phyloP scores from a whole-genome alignment of 495 filamentous ascomycete species.

The Thermochaetoides thermophila region DNA sequence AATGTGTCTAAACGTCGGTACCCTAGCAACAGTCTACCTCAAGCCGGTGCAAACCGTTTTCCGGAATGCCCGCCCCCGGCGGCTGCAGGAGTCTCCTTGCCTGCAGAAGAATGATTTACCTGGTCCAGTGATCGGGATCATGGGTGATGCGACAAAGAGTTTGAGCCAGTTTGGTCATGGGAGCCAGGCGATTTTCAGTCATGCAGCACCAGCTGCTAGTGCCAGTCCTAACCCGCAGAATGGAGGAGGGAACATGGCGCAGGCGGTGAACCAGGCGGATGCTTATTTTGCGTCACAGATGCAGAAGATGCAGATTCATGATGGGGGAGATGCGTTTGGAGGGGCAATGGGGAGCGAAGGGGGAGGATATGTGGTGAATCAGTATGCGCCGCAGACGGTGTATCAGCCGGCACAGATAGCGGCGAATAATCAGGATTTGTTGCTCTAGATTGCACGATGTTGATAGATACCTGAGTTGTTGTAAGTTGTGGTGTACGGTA shows the following conservation, averaged over 20 bases:
- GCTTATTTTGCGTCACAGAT: conserved; percentile 71
- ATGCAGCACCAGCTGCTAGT: conserved; percentile 15
- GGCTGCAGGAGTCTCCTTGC: conserved; percentile 65
- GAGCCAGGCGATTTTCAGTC: conserved; percentile 18
- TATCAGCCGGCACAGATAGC: conserved; percentile 38
- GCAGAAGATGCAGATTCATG: conserved; percentile 48
- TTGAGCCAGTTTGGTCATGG: background rate
- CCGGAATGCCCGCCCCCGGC: conserved; percentile 66
- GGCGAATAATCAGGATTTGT: conserved; percentile 41
- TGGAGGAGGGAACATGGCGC: conserved; percentile 32
- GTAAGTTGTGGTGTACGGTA: too few species aligned
- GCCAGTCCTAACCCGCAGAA: too few species aligned
- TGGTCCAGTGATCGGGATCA: conserved; percentile 20
- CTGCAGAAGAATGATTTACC: conserved; percentile 52
- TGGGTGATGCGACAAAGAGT: conserved; percentile 16
- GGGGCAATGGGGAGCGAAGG: conserved; percentile 23
- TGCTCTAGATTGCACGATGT: conserved; percentile 25
- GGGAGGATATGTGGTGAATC: conserved; percentile 51
- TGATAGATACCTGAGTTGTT: background rate
- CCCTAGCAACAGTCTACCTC: conserved; percentile 89
- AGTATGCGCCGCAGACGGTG: conserved; percentile 45
- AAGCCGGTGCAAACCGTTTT: conserved; percentile 99
- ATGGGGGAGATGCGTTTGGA: conserved; percentile 33
- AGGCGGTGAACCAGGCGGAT: conserved; percentile 70
- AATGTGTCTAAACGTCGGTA: conserved; percentile 93